A percentile compares a stretch with the other conserved stretches of the same genome.
Evolutionary conservation across 78 protist species (phyloP).

Genomic region (Ministeria vibrans): DNA sequence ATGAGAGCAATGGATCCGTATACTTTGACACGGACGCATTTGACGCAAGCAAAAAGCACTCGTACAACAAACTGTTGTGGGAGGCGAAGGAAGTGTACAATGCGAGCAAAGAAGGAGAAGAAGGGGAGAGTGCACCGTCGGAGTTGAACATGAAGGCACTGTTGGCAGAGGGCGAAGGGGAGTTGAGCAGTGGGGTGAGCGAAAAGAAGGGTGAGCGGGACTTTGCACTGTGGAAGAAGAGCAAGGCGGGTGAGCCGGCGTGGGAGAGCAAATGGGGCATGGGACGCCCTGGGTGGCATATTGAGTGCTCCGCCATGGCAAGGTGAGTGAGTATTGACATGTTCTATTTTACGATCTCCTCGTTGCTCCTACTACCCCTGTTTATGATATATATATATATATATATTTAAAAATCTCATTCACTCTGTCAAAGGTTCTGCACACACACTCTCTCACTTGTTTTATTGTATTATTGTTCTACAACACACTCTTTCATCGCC

Average conservation of each 20-base stretch:
- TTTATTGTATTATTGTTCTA: too few species aligned
- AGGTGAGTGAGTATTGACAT: constrained; percentile 58
- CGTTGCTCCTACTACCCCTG: too few species aligned
- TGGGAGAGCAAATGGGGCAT: constrained; percentile 90
- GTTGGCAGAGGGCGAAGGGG: constrained; percentile 70
- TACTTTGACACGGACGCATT: constrained; percentile 64
- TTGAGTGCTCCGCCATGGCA: constrained; percentile 98
- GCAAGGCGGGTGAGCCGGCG: constrained; percentile 51
- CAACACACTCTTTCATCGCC: too few species aligned
- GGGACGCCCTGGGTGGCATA: constrained; percentile 99
- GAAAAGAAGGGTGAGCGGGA: constrained; percentile 7
- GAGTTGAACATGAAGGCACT: neutral
- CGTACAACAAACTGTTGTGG: constrained; percentile 75
- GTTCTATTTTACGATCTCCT: too few species aligned
- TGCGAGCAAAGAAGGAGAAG: constrained; percentile 37
- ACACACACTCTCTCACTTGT: too few species aligned
- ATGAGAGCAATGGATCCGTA: constrained; percentile 63
- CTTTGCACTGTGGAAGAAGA: constrained; percentile 89
- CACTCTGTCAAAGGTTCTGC: too few species aligned
- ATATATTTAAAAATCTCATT: too few species aligned
- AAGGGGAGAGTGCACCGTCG: constrained; percentile 61
- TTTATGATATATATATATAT: too few species aligned
- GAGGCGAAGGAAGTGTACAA: too few species aligned
- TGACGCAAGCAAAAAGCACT: constrained; percentile 32
- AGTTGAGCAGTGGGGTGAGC: neutral